Evolutionary conservation across 2,329 filamentous ascomycete genomes (phyloP).

Genomic region (Aspergillus ochraceus): DNA sequence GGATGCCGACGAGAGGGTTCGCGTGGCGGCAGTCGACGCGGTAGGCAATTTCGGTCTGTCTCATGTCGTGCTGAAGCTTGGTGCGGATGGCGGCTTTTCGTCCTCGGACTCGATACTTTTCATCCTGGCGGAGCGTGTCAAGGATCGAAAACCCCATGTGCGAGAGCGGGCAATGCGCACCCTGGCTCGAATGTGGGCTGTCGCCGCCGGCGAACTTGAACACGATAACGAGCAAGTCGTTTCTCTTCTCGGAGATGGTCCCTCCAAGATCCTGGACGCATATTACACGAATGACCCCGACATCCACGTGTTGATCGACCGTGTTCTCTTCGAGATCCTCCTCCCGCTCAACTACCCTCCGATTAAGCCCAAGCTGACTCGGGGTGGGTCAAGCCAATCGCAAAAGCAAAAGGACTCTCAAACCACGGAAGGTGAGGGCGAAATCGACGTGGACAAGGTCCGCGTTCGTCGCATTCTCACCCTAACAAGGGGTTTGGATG

Average conservation of each 20-base stretch:
- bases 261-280: constrained; percentile 79
- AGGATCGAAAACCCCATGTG: constrained; percentile 79
- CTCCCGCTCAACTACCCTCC: constrained; percentile 87
- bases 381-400: constrained; percentile 51
- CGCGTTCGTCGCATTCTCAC: constrained; percentile 82
- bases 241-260: constrained; percentile 75
- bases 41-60: constrained; percentile 78
- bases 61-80: constrained; percentile 79
- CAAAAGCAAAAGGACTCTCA: constrained; percentile 54
- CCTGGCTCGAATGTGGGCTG: constrained; percentile 88
- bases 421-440: constrained; percentile 36
- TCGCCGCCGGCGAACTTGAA: constrained; percentile 81
- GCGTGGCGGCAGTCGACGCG: constrained; percentile 82
- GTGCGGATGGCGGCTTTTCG: constrained; percentile 70
- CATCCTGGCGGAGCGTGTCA: constrained; percentile 81
- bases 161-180: constrained; percentile 84
- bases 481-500: constrained; percentile 74
- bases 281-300: constrained; percentile 89
- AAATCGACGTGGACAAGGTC: constrained; percentile 58
- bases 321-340: constrained; percentile 81
- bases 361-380: constrained; percentile 55
- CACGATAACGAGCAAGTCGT: constrained; percentile 75
- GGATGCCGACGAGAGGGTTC: constrained; percentile 88
- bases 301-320: constrained; percentile 79
- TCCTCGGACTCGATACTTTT: constrained; percentile 76